Percentiles rank a stretch among this genome's conserved stretches.
phyloP scores from a whole-genome alignment of 768 basidiomycete species.

The Suillus alpinus region DNA sequence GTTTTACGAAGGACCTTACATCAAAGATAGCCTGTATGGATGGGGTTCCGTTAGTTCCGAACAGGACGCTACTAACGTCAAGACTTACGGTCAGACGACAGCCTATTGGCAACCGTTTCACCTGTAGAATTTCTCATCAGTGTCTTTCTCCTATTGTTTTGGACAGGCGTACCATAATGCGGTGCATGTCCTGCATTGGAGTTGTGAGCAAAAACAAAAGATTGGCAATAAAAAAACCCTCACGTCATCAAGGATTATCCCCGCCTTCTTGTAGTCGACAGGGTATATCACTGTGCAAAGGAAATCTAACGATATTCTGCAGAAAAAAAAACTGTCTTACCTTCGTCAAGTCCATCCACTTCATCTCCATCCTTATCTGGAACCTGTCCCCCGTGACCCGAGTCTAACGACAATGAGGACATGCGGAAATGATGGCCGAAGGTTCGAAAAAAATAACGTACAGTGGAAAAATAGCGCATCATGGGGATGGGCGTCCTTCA shows the following conservation, averaged over 20 bases:
- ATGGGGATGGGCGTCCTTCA: conserved; percentile 60
- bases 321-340: conserved; percentile 25
- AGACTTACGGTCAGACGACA: conserved; percentile 58
- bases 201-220: not conserved
- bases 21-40: conserved; percentile 43
- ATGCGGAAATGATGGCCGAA: not conserved
- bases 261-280: conserved; percentile 72
- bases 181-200: conserved; percentile 35
- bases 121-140: conserved; percentile 21
- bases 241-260: conserved; percentile 80
- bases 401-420: conserved; percentile 47
- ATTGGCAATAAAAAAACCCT: conserved; percentile 21
- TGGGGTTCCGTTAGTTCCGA: not conserved
- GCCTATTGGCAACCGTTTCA: conserved; percentile 57
- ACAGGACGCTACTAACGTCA: not conserved
- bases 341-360: conserved; percentile 77
- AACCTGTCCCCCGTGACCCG: conserved; percentile 94
- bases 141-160: not conserved
- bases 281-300: conserved; percentile 78
- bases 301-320: not conserved
- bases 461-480: conserved; percentile 82
- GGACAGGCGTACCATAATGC: conserved; percentile 35
- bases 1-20: conserved; percentile 29
- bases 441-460: conserved; percentile 13
- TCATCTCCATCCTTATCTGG: conserved; percentile 77